phyloP scores from a whole-genome alignment of 169 alveolate genomes.

The Plasmodium fragile region DNA sequence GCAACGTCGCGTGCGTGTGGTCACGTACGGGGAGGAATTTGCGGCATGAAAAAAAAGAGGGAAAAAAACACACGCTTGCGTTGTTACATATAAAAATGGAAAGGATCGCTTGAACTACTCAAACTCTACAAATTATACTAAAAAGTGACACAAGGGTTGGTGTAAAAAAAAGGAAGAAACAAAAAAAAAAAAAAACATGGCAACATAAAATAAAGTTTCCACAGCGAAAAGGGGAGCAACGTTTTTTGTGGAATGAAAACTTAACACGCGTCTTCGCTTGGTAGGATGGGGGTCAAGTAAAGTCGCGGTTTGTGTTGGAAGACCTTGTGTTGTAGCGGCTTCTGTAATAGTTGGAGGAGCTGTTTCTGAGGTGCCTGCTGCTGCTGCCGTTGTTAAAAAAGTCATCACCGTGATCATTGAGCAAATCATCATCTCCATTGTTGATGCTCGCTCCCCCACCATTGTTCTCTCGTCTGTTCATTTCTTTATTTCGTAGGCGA shows the following conservation, averaged over 20 bases:
- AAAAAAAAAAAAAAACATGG: neutral
- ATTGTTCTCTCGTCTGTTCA: neutral
- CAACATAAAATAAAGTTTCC: neutral
- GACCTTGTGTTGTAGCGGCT: conserved; percentile 50
- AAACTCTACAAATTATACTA: neutral
- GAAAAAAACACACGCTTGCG: neutral
- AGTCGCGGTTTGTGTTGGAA: conserved; percentile 12
- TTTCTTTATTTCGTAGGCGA: conserved; percentile 35
- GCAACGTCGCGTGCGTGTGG: neutral
- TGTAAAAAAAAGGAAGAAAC: neutral
- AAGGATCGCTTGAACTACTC: neutral
- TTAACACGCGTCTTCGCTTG: neutral
- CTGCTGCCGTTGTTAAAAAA: neutral
- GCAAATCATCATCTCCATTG: neutral
- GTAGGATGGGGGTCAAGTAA: neutral
- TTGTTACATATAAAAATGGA: neutral
- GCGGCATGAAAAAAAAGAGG: neutral
- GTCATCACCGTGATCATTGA: neutral
- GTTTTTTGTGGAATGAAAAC: neutral
- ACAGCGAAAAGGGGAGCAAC: neutral
- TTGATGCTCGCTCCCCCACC: neutral
- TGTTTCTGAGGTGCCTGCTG: neutral
- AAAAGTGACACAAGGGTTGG: neutral
- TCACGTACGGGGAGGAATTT: neutral
- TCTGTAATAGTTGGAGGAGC: conserved; percentile 17